A percentile compares a stretch with the other conserved stretches of the same genome.
These are phyloP conservation scores for Fusarium sp. DNA, from an alignment of 2,329 filamentous ascomycete species.

Conservation along the genomic window DNA sequence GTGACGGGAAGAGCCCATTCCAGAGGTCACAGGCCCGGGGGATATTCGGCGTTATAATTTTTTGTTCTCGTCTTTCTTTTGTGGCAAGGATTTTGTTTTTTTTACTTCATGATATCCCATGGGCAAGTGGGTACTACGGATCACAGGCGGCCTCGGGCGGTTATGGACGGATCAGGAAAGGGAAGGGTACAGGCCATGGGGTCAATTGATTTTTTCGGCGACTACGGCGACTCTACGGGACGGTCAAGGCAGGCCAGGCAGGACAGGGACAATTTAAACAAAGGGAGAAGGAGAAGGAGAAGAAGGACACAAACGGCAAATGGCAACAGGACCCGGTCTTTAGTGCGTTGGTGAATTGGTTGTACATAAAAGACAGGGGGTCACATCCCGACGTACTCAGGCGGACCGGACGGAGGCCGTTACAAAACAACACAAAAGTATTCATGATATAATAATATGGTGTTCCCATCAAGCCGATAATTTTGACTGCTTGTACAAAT, in stretches of 20 bases:
- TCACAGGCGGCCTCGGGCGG: constrained; percentile 32
- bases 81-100: constrained; percentile 31
- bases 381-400: constrained; percentile 17
- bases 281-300: constrained; percentile 1
- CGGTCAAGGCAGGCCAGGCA: constrained; percentile 18
- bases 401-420: constrained; percentile 14
- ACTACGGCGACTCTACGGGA: constrained; percentile 31
- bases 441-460: constrained; percentile 31
- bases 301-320: constrained; percentile 31
- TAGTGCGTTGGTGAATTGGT: constrained; percentile 28
- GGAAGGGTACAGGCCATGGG: constrained; percentile 27
- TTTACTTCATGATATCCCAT: constrained; percentile 43
- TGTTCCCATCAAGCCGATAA: constrained; percentile 11
- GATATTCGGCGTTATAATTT: constrained; percentile 40
- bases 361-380: constrained; percentile 31
- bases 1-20: constrained; percentile 23
- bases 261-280: constrained; percentile 16
- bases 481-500: not conserved
- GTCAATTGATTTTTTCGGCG: constrained; percentile 32
- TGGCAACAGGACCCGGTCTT: constrained; percentile 37
- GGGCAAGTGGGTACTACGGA: constrained; percentile 38
- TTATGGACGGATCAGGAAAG: constrained; percentile 34
- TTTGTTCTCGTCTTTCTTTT: constrained; percentile 33
- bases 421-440: constrained; percentile 24
- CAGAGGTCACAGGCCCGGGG: constrained; percentile 25